Base-by-base conservation (phyloP, 1,284 basidiomycete genomes). In the Austropuccinia psidii region DNA sequence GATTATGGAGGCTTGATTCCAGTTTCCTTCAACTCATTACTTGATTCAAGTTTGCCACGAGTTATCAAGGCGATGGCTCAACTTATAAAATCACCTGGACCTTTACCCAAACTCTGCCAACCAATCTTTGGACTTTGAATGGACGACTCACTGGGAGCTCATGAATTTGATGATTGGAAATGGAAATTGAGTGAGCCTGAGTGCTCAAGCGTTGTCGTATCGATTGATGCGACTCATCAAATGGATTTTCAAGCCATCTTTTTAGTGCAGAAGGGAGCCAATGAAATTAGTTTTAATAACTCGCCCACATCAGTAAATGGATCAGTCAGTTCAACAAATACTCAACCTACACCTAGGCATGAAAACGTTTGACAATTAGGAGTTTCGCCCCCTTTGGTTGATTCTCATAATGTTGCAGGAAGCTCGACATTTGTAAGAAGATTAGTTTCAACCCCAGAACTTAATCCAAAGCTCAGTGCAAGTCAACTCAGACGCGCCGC, bases 1-100 rank as follows among this genome's bases (percentile, higher is more conserved):
- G 94, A 98, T 81, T 94, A 90, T 78, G 88, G 89, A 4, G 93
- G 93, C 6, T 88, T 88, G 11, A 86, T 97, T 54, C 93, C 95
- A 0, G 85, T 88, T 7, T 88, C 92, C 0, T 86, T 95, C 75
- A 97, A 96, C 80, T 87, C 90, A 37, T 87, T 90, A 82, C 89
- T 93, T 80, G 96, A 97, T 79, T 85, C 88, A 1, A 79, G 78
- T 47, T 72, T 82, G 41, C 79, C 80, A 3, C 74, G 78, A 24
- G 77, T 79, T 4, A 78, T 83, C 24, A 74, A 77, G 29, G 66
- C 73, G 4, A 76, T 83, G 39, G 82, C 82, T 75, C 75, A 69
- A 8, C 77, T 79, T 35, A 77, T 80, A 50, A 80, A 80, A 75
- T 72, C 74, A 4, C 72, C 74, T 24, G 77, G 78, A 0, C 75